phyloP scores from a whole-genome alignment of 2,329 filamentous ascomycete genomes.

The Alternaria incomplexa region DNA sequence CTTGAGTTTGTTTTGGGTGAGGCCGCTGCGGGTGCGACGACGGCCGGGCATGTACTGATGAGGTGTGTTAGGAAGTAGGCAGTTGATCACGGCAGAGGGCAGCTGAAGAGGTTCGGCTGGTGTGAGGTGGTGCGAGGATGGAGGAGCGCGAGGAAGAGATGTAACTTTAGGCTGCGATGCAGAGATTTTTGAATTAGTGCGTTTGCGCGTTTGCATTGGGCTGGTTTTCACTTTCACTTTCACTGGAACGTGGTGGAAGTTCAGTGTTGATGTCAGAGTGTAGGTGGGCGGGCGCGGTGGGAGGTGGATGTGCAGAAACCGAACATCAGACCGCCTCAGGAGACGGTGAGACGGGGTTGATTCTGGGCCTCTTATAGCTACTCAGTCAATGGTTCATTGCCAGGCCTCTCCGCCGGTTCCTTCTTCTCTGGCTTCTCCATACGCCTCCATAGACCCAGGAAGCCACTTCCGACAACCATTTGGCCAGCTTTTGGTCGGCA shows the following conservation, averaged over 20 bases:
- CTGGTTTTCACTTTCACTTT: background rate
- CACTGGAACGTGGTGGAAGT: background rate
- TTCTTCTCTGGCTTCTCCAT: constrained; percentile 28
- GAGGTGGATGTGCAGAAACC: background rate
- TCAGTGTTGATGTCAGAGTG: background rate
- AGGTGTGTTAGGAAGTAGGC: background rate
- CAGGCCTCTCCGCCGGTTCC: background rate
- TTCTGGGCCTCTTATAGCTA: background rate
- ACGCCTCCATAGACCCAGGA: constrained; percentile 45
- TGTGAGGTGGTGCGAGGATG: background rate
- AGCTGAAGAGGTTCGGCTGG: background rate
- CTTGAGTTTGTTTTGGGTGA: background rate
- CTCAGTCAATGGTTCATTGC: background rate
- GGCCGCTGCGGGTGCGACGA: background rate
- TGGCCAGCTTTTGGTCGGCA: constrained; percentile 48
- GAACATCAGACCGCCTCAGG: background rate
- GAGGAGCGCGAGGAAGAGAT: background rate
- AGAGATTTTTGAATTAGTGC: background rate
- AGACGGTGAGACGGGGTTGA: background rate
- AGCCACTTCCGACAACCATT: constrained; percentile 45
- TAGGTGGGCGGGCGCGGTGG: background rate
- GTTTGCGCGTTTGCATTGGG: background rate
- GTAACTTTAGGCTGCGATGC: background rate
- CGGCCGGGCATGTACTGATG: background rate
- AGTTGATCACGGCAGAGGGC: background rate